Percentiles rank a stretch among this genome's conserved stretches.
phyloP scores from a whole-genome alignment of 2,329 filamentous ascomycete species.

The Fusarium kyushuense region DNA sequence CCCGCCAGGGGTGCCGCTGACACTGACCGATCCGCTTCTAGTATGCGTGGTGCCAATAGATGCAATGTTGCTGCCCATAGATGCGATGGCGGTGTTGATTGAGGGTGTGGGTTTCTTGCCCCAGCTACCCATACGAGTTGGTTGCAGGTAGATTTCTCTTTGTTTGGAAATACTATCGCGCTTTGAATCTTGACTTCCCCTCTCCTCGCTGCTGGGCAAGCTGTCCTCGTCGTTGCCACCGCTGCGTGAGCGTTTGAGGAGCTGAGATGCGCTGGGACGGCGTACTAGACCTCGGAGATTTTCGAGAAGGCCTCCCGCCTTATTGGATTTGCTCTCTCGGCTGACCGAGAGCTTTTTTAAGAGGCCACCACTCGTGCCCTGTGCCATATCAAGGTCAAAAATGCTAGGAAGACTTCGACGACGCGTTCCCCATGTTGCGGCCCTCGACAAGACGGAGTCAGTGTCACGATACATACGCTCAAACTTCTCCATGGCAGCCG shows the following conservation, averaged over 20 bases:
- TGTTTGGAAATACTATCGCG: conserved; percentile 54
- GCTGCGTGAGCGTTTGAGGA: conserved; percentile 62
- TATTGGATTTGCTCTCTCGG: conserved; percentile 58
- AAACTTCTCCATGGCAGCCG: conserved; percentile 66
- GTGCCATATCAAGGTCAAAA: conserved; percentile 66
- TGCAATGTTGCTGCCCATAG: conserved; percentile 66
- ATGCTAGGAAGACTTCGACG: conserved; percentile 72
- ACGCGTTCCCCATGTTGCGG: conserved; percentile 78
- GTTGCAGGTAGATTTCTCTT: conserved; percentile 63
- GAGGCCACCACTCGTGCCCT: conserved; percentile 69
- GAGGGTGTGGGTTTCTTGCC: conserved; percentile 65
- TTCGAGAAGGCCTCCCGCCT: conserved; percentile 63
- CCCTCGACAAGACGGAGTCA: conserved; percentile 69
- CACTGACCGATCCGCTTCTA: conserved; percentile 71
- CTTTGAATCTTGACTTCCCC: conserved; percentile 47
- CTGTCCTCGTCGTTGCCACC: conserved; percentile 51
- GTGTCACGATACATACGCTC: conserved; percentile 66
- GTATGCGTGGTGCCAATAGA: conserved; percentile 68
- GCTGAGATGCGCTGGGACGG: conserved; percentile 59
- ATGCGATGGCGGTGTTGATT: conserved; percentile 69
- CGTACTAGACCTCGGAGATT: conserved; percentile 64
- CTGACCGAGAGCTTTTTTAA: conserved; percentile 72
- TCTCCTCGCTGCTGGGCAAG: conserved; percentile 41
- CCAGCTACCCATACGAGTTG: conserved; percentile 65
- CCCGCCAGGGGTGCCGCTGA: conserved; percentile 62